phyloP scores from a whole-genome alignment of 1,284 basidiomycete genomes.

The Fistulinella cinereoalba region DNA sequence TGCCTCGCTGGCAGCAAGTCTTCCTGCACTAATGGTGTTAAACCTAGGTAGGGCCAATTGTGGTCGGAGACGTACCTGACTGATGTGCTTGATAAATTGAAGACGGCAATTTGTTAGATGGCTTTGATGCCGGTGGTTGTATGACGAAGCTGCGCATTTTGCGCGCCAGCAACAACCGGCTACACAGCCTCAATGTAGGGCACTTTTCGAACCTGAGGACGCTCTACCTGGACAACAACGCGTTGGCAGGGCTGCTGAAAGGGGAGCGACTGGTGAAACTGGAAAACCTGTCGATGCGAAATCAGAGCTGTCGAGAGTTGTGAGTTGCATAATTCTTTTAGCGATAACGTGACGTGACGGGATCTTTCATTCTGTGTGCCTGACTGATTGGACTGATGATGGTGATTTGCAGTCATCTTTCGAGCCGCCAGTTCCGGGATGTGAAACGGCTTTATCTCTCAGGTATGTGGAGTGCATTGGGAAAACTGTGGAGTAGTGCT shows the following conservation, averaged over 20 bases:
- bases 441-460: constrained; percentile 93
- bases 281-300: constrained; percentile 89
- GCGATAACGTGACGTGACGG: constrained; percentile 33
- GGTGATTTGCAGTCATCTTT: constrained; percentile 49
- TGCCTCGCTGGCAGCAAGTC: constrained; percentile 52
- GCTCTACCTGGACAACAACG: constrained; percentile 90
- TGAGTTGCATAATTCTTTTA: constrained; percentile 44
- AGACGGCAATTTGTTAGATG: constrained; percentile 74
- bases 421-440: constrained; percentile 78
- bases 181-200: constrained; percentile 68
- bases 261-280: constrained; percentile 62
- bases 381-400: constrained; percentile 36
- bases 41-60: constrained; percentile 68
- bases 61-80: constrained; percentile 12
- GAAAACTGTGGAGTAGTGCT: constrained; percentile 6
- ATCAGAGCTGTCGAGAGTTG: constrained; percentile 76
- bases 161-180: constrained; percentile 79
- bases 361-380: constrained; percentile 38
- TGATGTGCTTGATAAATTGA: constrained; percentile 19
- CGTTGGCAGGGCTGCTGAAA: constrained; percentile 54
- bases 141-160: constrained; percentile 80
- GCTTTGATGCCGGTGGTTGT: constrained; percentile 47
- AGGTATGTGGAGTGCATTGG: constrained; percentile 50
- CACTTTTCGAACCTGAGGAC: constrained; percentile 78
- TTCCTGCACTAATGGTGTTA: constrained; percentile 66